Evolutionary conservation across 192 early-diverging fungal genomes (phyloP).

Genomic region (Podila clonocystis): DNA sequence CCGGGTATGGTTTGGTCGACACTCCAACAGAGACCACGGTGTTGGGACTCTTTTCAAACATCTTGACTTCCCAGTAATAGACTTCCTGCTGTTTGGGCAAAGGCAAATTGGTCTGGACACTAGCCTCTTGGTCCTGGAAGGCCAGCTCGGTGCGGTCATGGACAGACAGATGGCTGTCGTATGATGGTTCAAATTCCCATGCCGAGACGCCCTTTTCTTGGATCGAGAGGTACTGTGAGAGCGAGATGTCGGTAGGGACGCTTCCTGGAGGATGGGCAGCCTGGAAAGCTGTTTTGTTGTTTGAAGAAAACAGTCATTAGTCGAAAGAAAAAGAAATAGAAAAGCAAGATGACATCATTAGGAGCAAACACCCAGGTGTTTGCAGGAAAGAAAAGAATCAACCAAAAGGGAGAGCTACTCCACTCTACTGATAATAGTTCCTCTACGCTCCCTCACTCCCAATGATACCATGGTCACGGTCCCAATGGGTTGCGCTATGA

Average conservation of each 20-base stretch:
- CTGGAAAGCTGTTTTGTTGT: conserved; percentile 67
- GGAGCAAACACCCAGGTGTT: too few species aligned
- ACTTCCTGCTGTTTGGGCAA: conserved; percentile 83
- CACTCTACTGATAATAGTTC: background rate
- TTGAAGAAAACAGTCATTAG: background rate
- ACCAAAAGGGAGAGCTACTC: too few species aligned
- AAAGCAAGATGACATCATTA: background rate
- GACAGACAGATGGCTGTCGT: conserved; percentile 68
- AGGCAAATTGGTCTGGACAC: conserved; percentile 83
- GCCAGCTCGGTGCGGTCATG: conserved; percentile 75
- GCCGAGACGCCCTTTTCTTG: conserved; percentile 86
- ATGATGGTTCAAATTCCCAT: conserved; percentile 83
- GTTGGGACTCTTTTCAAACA: conserved; percentile 76
- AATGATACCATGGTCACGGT: background rate
- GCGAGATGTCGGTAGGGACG: conserved; percentile 77
- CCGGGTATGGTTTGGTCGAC: conserved; percentile 81
- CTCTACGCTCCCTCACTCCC: background rate
- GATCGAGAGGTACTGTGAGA: conserved; percentile 77
- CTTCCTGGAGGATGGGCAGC: conserved; percentile 78
- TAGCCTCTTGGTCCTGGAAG: conserved; percentile 76
- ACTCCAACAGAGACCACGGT: conserved; percentile 78
- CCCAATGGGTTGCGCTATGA: background rate
- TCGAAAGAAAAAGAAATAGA: background rate
- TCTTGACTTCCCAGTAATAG: conserved; percentile 89
- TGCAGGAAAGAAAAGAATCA: too few species aligned